Evolutionary conservation across 257 asterid species (phyloP), one percentile per base, ranked within the genome.

Genomic region (Przewalskia tangutica): DNA sequence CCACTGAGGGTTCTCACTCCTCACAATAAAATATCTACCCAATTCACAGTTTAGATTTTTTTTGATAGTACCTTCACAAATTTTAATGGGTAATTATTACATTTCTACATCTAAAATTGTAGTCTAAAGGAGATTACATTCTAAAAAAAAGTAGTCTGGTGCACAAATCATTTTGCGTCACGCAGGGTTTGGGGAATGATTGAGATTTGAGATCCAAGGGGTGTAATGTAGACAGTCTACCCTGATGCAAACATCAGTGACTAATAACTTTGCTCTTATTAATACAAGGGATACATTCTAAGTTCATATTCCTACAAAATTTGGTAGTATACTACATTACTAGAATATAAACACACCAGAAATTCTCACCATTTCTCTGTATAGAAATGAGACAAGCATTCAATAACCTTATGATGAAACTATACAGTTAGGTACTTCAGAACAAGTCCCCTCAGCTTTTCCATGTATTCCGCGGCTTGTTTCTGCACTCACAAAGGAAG

Each of bases 401-500:
- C 18, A 44, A 42, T 59, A 55, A 5, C 8, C 34, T 23, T 59
- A n/a, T 55, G 77, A 59, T 38, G 62, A 18, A 53, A 9, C n/a
- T 88, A 92, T 55, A 90, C 90, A 2, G 98, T 92, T 64, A 95
- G 82, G 81, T 95, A 95, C 92, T 95, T 95, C 64, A 95, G 88
- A 90, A 95, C 90, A 27, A 88, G 85, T 68, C 90, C 88, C 5
- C 99, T 94, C 79, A 95, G 86, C 92, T 93, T 95, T 84, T 90
- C 89, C 99, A 95, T 95, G 73, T 89, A 92, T 20, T 90, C 93
- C 36, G 97, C 99, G 27, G 91, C 97, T 86, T 90, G 92, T 77
- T 81, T 84, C 99, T 95, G 93, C 88, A 83, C 27, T 65, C 82
- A 38, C 81, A 56, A 67, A 36, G 18, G n/a, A 48, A 63, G 14